phyloP scores from a whole-genome alignment of 2,329 filamentous ascomycete species.

The Cladosporium sp. region DNA sequence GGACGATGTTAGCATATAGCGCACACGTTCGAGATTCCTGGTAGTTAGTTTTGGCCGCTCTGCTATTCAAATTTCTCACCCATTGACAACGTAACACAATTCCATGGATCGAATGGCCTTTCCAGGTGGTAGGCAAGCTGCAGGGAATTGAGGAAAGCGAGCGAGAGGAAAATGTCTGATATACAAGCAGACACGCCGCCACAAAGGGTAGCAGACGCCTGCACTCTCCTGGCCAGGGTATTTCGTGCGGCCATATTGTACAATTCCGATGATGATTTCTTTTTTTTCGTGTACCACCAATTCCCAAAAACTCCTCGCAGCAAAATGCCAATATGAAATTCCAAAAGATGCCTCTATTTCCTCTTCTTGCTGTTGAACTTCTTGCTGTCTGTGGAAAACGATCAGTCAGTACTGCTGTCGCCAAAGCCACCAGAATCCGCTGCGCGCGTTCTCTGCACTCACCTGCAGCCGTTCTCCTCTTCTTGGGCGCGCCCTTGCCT shows the following conservation, averaged over 20 bases:
- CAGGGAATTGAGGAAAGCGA: no score
- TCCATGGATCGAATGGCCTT: no score
- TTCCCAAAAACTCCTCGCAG: slow-evolving; percentile 9
- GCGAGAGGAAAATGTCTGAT: slow-evolving; percentile 5
- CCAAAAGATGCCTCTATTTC: slow-evolving; percentile 4
- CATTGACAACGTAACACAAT: no score
- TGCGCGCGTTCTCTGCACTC: slow-evolving; percentile 21
- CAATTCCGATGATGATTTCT: background rate
- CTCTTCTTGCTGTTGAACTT: slow-evolving; percentile 16
- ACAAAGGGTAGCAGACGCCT: background rate
- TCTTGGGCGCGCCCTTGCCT: slow-evolving; percentile 85
- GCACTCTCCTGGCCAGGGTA: slow-evolving; percentile 4
- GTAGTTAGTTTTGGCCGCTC: no score
- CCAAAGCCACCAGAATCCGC: background rate
- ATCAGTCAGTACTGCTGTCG: background rate
- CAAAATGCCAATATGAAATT: slow-evolving; percentile 1
- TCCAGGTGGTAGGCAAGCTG: no score
- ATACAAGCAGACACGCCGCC: slow-evolving; percentile 9
- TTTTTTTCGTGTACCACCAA: background rate
- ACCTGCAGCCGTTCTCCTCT: slow-evolving; percentile 64
- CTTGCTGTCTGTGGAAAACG: slow-evolving; percentile 12
- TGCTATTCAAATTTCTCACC: no score
- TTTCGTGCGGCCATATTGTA: slow-evolving; percentile 10
- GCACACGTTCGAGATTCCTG: no score
- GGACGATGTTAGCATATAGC: no score